These are phyloP conservation scores for Schizopora paradoxa DNA, from an alignment of 1,284 basidiomycete species.

Conservation along the genomic window DNA sequence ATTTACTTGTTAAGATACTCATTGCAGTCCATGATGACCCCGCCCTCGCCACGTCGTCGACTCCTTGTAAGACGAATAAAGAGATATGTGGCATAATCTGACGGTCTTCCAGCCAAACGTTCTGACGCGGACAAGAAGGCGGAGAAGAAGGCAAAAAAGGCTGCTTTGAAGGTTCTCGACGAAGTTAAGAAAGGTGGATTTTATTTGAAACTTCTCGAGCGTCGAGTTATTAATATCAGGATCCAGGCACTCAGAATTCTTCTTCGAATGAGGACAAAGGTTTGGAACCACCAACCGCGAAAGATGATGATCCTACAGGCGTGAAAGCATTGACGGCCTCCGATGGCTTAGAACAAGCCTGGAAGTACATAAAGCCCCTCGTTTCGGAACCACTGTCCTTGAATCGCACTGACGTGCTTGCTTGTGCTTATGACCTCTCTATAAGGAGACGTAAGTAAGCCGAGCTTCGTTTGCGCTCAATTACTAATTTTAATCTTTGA, in stretches of 20 bases:
- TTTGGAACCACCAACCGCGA: conserved; percentile 49
- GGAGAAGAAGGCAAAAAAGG: conserved; percentile 88
- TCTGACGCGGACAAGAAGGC: conserved; percentile 81
- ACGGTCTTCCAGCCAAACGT: conserved; percentile 30
- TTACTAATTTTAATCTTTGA: not conserved
- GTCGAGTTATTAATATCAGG: too few species aligned
- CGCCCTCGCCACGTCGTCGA: conserved; percentile 40
- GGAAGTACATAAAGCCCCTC: conserved; percentile 69
- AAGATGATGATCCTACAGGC: conserved; percentile 85
- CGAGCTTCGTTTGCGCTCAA: not conserved
- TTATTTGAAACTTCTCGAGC: conserved; percentile 1
- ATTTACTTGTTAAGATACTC: conserved; percentile 54
- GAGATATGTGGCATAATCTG: not conserved
- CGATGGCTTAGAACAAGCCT: conserved; percentile 75
- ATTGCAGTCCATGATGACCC: conserved; percentile 74
- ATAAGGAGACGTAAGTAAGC: conserved; percentile 61
- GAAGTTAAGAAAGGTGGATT: conserved; percentile 54
- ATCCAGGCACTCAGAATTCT: conserved; percentile 26
- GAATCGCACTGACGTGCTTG: conserved; percentile 68
- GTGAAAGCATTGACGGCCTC: conserved; percentile 57
- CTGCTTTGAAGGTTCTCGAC: conserved; percentile 61
- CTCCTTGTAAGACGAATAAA: conserved; percentile 24
- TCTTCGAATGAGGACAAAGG: conserved; percentile 70
- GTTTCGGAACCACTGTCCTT: conserved; percentile 44
- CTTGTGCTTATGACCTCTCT: conserved; percentile 76